Base-by-base conservation (phyloP, 2,329 filamentous ascomycete genomes). In the Hypoxylon sp. region DNA sequence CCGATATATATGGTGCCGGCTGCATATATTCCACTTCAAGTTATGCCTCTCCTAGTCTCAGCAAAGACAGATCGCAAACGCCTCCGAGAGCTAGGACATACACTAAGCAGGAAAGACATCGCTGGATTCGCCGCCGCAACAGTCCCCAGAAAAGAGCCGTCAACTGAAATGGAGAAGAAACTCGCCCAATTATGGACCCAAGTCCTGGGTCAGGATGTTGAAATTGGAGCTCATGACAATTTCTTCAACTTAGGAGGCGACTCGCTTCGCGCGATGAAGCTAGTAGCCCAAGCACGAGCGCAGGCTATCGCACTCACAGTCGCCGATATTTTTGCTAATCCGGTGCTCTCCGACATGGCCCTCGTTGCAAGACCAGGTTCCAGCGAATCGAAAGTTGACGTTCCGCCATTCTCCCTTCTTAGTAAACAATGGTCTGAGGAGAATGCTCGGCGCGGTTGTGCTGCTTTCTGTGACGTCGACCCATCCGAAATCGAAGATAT, bases 201-300 rank as follows among this genome's bases (percentile, higher is more conserved):
- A 52, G 74, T 84, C 1, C 77, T 84, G 0, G 80, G 80, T 3
- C 64, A 72, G 0, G 78, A 81, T 8, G 63, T 74, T 14, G 75
- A 79, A 4, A 69, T 77, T 29, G 72, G 74, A 24, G 74, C 75
- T 2, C 72, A 74, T 44, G 77, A 79, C 51, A 78, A 78, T 59
- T 79, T 79, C 68, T 78, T 79, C 54, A 71, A 64, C 59, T 51
- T 75, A 3, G 77, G 76, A 47, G 77, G 85, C 5, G 85, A 87
- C 75, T 87, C 85, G 0, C 78, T 87, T 1, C 78, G 81, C n/a
- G 84, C 84, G 1, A 87, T 87, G 85, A 83, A 78, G 59, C 78
- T 87, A 3, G 82, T 85, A 1, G 80, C 83, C 1, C 78, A 80
- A 14, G 82, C 84, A 3, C 78, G 82, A 57, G 78, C 77, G 2